These are phyloP conservation scores for Globisporangium cylindrosporum DNA, from an alignment of 352 stramenopile species.

Conservation along the genomic window DNA sequence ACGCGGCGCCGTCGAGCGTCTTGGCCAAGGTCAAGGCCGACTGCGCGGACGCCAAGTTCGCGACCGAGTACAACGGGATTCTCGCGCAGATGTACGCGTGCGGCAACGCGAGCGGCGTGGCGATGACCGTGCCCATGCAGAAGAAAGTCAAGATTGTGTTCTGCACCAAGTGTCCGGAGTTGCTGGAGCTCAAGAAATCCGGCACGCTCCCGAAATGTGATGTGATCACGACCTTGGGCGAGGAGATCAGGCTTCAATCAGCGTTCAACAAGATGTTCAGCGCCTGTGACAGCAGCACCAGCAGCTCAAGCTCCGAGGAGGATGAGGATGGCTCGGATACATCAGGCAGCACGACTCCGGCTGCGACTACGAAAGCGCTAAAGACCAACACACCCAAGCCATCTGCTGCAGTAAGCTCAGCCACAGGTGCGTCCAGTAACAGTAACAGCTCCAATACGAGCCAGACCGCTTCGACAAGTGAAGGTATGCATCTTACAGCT, in stretches of 20 bases:
- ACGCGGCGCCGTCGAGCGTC: not conserved
- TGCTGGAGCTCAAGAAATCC: not conserved
- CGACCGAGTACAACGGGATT: not conserved
- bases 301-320: not conserved
- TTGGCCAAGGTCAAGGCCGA: not conserved
- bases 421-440: not conserved
- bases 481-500: not conserved
- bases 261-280: conserved; percentile 1
- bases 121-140: not conserved
- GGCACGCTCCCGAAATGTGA: not conserved
- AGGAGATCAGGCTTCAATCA: not conserved
- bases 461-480: not conserved
- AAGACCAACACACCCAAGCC: not conserved
- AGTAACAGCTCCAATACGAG: not conserved
- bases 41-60: not conserved
- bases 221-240: not conserved
- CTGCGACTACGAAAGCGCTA: not conserved
- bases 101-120: not conserved
- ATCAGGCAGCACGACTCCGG: not conserved
- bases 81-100: not conserved
- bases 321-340: not conserved
- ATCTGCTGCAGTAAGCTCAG: not conserved
- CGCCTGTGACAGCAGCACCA: not conserved
- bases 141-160: not conserved
- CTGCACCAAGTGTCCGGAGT: conserved; percentile 3